phyloP scores from a whole-genome alignment of 495 filamentous ascomycete species.

The Aspergillus coremiiformis region DNA sequence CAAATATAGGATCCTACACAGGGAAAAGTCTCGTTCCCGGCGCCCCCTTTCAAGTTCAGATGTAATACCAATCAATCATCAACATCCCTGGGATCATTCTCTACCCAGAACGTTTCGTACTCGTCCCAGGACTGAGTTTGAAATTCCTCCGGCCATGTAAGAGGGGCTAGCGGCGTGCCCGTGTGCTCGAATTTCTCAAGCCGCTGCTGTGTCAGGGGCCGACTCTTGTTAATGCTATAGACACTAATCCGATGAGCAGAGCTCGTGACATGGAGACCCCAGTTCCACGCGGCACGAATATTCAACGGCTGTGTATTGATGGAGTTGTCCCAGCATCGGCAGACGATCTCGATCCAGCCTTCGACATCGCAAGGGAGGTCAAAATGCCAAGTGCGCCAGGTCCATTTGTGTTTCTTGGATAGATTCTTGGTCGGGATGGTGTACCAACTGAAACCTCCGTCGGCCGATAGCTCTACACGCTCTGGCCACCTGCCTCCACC shows the following conservation, averaged over 20 bases:
- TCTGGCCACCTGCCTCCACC: slow-evolving; percentile 41
- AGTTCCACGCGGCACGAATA: slow-evolving; percentile 41
- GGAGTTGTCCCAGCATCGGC: slow-evolving; percentile 37
- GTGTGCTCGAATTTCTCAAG: slow-evolving; percentile 44
- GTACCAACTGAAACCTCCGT: slow-evolving; percentile 38
- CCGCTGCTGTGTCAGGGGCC: slow-evolving; percentile 38
- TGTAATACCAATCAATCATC: slow-evolving; percentile 33
- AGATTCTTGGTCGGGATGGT: slow-evolving; percentile 22
- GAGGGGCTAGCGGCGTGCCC: slow-evolving; percentile 40
- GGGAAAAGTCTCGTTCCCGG: no score
- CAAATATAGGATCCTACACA: no score
- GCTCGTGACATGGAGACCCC: slow-evolving; percentile 60
- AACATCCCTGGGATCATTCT: slow-evolving; percentile 44
- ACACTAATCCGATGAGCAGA: slow-evolving; percentile 56
- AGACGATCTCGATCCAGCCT: slow-evolving; percentile 39
- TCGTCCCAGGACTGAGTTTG: slow-evolving; percentile 40
- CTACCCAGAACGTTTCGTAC: slow-evolving; percentile 38
- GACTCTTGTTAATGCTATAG: slow-evolving; percentile 54
- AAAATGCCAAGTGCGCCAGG: slow-evolving; percentile 34
- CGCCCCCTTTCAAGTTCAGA: no score
- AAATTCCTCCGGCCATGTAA: slow-evolving; percentile 44
- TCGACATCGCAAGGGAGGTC: slow-evolving; percentile 36
- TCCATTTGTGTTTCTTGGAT: slow-evolving; percentile 32
- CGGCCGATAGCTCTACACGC: slow-evolving; percentile 38
- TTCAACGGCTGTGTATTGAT: slow-evolving; percentile 37